Percentiles rank a stretch among this genome's conserved stretches.
phyloP scores from a whole-genome alignment of 1,284 basidiomycete genomes.

The Leucoagaricus sp. region DNA sequence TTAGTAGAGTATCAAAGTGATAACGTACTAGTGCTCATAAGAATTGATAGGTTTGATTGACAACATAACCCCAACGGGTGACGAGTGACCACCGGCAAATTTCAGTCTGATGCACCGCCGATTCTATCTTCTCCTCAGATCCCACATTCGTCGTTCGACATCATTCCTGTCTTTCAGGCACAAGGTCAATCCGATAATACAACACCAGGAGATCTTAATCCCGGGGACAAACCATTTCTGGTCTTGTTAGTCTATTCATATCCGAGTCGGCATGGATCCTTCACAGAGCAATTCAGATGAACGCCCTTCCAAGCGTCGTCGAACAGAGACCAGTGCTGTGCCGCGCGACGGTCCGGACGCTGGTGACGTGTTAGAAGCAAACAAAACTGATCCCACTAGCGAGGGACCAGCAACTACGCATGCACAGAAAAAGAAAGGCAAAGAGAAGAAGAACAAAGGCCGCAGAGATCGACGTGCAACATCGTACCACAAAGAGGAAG shows the following conservation, averaged over 20 bases:
- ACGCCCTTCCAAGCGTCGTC: constrained; percentile 8
- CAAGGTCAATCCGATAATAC: no score
- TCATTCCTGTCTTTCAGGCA: no score
- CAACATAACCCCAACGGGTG: no score
- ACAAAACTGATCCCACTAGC: background rate
- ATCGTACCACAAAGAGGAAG: constrained; percentile 31
- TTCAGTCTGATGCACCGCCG: background rate
- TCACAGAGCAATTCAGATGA: background rate
- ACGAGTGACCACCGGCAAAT: no score
- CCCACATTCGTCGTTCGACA: background rate
- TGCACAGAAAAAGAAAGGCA: constrained; percentile 9
- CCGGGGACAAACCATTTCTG: background rate
- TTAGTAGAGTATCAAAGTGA: no score
- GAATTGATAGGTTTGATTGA: no score
- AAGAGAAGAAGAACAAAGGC: constrained; percentile 23
- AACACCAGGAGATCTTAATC: background rate
- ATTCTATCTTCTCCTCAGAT: background rate
- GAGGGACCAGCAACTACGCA: background rate
- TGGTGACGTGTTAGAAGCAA: background rate
- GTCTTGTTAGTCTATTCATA: background rate
- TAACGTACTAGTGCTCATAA: no score
- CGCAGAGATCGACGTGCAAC: constrained; percentile 31
- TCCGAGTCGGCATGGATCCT: constrained; percentile 9
- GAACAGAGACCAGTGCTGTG: background rate
- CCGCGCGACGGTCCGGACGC: background rate